Conservation (phyloP, 805 yeast genomes). For the Zygoascus biomembranicola region DNA sequence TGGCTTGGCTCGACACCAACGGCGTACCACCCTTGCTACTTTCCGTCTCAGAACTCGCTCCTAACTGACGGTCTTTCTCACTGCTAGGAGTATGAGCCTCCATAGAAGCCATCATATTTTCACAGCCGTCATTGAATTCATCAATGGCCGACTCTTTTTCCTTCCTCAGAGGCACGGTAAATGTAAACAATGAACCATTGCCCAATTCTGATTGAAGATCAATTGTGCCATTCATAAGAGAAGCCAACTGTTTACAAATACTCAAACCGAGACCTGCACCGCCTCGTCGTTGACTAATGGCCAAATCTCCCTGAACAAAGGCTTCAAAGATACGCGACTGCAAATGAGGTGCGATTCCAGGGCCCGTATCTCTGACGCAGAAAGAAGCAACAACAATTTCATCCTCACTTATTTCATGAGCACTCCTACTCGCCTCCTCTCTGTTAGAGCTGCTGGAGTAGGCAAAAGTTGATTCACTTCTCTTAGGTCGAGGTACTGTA, state of each 20-base stretch:
- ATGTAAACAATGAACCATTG: slow-evolving; percentile 75
- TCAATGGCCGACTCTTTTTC: background rate
- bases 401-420: slow-evolving; percentile 5
- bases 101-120: background rate
- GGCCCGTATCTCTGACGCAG: slow-evolving; percentile 83
- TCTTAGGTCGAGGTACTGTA: background rate
- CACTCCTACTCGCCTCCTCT: background rate
- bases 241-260: slow-evolving; percentile 84
- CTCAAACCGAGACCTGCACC: slow-evolving; percentile 93
- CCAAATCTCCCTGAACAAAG: slow-evolving; percentile 94
- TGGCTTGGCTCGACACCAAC: background rate
- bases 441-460: background rate
- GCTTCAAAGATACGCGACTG: slow-evolving; percentile 90
- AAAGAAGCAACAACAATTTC: slow-evolving; percentile 54
- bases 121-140: background rate
- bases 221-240: slow-evolving; percentile 84
- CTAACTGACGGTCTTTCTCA: background rate
- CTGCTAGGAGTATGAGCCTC: background rate
- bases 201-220: slow-evolving; percentile 52
- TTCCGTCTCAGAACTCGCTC: background rate
- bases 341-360: slow-evolving; percentile 79
- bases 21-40: background rate
- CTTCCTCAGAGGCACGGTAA: slow-evolving; percentile 44
- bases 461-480: background rate
- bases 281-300: slow-evolving; percentile 81